Conservation (phyloP, 805 yeast genomes). For the Diddensiella caesifluorescens region DNA sequence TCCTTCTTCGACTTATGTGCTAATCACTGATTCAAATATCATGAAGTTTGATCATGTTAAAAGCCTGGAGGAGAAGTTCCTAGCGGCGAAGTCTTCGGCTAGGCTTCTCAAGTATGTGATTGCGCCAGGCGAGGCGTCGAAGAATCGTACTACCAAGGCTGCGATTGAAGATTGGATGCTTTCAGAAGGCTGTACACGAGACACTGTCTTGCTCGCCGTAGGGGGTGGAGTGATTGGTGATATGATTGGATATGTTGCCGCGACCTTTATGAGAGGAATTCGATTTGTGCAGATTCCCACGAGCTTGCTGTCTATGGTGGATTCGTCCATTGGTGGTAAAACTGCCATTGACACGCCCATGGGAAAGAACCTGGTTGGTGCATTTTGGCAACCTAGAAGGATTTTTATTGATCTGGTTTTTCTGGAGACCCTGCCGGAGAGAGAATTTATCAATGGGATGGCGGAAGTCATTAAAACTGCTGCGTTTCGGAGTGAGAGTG, state of each 20-base stretch:
- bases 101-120: conserved; percentile 71
- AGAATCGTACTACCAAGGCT: conserved; percentile 84
- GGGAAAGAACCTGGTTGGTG: conserved; percentile 94
- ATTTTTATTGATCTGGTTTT: conserved; percentile 85
- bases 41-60: conserved; percentile 31
- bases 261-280: conserved; percentile 98
- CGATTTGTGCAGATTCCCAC: conserved; percentile 93
- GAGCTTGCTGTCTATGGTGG: conserved; percentile 92
- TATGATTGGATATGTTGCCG: conserved; percentile 98
- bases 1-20: conserved; percentile 85
- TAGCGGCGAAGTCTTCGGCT: conserved; percentile 28
- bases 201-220: conserved; percentile 86
- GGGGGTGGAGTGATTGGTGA: conserved; percentile 99
- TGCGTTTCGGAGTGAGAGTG: conserved; percentile 91
- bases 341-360: conserved; percentile 96
- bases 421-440: conserved; percentile 78
- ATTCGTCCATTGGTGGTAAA: conserved; percentile 96
- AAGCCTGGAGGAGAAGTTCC: conserved; percentile 55
- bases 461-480: conserved; percentile 98
- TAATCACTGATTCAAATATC: conserved; percentile 82
- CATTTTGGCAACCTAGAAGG: conserved; percentile 93
- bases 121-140: conserved; percentile 90
- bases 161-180: conserved; percentile 86
- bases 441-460: conserved; percentile 97
- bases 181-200: conserved; percentile 85